Conservation (phyloP, 1,284 basidiomycete species). For the Tilletia caries region DNA sequence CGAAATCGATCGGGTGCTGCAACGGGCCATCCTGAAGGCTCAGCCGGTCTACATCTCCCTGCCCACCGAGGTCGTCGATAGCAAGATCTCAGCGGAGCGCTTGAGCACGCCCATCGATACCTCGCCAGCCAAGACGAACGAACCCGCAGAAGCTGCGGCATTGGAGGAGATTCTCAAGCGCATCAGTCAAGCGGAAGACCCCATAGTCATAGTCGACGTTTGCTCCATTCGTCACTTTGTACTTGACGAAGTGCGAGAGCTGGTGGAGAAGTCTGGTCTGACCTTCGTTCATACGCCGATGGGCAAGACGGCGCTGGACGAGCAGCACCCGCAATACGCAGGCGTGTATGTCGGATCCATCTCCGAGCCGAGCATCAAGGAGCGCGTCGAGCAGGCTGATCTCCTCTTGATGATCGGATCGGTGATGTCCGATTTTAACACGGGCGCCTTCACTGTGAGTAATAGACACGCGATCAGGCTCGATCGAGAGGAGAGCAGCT, state of each 20-base stretch:
- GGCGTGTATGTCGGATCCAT: slow-evolving; percentile 63
- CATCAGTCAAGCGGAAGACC: slow-evolving; percentile 66
- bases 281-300: slow-evolving; percentile 66
- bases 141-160: slow-evolving; percentile 59
- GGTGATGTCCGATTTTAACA: slow-evolving; percentile 85
- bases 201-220: slow-evolving; percentile 80
- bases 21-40: slow-evolving; percentile 68
- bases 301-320: slow-evolving; percentile 80
- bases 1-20: slow-evolving; percentile 77
- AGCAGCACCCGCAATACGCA: slow-evolving; percentile 77
- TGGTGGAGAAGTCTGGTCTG: slow-evolving; percentile 66
- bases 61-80: slow-evolving; percentile 76
- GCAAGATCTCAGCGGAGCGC: slow-evolving; percentile 66
- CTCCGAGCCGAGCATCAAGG: slow-evolving; percentile 62
- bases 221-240: slow-evolving; percentile 79
- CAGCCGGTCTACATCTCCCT: slow-evolving; percentile 83
- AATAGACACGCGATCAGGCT: no score
- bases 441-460: slow-evolving; percentile 70
- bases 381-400: slow-evolving; percentile 75
- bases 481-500: no score
- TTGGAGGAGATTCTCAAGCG: slow-evolving; percentile 63
- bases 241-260: slow-evolving; percentile 66
- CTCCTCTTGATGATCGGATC: slow-evolving; percentile 78
- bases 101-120: slow-evolving; percentile 61
- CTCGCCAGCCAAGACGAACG: slow-evolving; percentile 57